Conservation (phyloP, 106 monocot species). For the Dioscorea dumetorum region DNA sequence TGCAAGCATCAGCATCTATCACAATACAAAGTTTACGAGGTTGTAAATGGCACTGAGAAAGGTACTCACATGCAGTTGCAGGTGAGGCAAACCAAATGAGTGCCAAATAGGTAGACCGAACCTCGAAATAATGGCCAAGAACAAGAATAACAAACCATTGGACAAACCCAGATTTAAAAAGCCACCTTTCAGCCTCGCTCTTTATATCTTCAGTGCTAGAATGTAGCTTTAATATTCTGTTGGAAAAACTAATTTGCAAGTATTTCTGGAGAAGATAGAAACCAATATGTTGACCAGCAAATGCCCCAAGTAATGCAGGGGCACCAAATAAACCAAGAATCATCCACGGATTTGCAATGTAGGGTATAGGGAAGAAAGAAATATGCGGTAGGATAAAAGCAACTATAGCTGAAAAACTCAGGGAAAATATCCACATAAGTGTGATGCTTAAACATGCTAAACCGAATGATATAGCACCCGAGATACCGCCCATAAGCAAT, state of each 20-base stretch:
- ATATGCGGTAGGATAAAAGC: constrained; percentile 60
- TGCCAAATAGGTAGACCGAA: constrained; percentile 72
- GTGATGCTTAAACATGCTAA: constrained; percentile 60
- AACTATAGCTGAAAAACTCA: constrained; percentile 51
- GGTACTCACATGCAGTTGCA: constrained; percentile 85
- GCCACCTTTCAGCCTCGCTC: constrained; percentile 90
- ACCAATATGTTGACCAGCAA: constrained; percentile 84
- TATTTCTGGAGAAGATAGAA: constrained; percentile 61
- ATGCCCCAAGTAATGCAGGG: constrained; percentile 81
- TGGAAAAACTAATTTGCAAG: constrained; percentile 21
- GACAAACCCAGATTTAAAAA: constrained; percentile 89
- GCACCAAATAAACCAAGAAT: constrained; percentile 81
- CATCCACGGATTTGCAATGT: constrained; percentile 77
- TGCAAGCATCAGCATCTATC: not conserved
- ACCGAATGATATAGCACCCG: constrained; percentile 50
- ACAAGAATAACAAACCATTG: constrained; percentile 79
- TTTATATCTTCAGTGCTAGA: constrained; percentile 19
- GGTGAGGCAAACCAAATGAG: constrained; percentile 89
- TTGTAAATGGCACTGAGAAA: not conserved
- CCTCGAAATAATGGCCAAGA: constrained; percentile 54
- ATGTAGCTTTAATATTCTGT: constrained; percentile 15
- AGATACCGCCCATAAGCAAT: constrained; percentile 68
- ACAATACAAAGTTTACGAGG: not conserved
- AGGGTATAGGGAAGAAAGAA: constrained; percentile 60
- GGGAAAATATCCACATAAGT: constrained; percentile 76